Percentiles rank a stretch among this genome's conserved stretches.
These are phyloP conservation scores for Botrytis porri DNA, from an alignment of 2,329 filamentous ascomycete species.

Conservation along the genomic window DNA sequence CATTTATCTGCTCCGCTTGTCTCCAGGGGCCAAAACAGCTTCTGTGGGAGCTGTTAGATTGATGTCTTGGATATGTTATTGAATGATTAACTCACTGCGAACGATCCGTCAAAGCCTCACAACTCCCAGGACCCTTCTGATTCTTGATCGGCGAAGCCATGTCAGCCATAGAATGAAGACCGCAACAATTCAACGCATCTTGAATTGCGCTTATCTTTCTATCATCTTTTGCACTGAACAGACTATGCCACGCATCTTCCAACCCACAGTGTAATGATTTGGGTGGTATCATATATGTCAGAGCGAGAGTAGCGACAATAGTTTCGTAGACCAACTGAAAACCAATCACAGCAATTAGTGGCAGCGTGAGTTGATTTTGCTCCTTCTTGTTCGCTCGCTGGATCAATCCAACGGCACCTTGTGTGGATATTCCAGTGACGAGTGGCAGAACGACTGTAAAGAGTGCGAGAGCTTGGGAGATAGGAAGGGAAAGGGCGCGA, in stretches of 20 bases:
- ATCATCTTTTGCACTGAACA: constrained; percentile 53
- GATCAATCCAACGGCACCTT: constrained; percentile 28
- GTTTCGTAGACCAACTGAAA: constrained; percentile 38
- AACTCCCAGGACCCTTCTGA: constrained; percentile 10
- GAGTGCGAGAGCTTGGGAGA: constrained; percentile 33
- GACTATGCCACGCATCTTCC: constrained; percentile 52
- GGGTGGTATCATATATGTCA: constrained; percentile 35
- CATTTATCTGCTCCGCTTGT: constrained; percentile 50
- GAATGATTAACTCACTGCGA: constrained; percentile 4
- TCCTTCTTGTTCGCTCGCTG: constrained; percentile 27
- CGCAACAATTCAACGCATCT: constrained; percentile 65
- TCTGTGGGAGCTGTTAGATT: neutral
- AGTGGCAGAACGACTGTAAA: constrained; percentile 36
- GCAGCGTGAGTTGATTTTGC: constrained; percentile 32
- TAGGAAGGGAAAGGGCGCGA: constrained; percentile 33
- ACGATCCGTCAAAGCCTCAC: constrained; percentile 21
- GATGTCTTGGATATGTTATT: neutral
- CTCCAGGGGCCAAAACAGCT: constrained; percentile 57
- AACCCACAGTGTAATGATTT: constrained; percentile 49
- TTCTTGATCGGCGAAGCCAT: constrained; percentile 54
- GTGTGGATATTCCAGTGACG: constrained; percentile 34
- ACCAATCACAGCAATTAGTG: constrained; percentile 34
- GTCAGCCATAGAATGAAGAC: constrained; percentile 55
- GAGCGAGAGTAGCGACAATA: constrained; percentile 34
- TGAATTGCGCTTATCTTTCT: constrained; percentile 57